A percentile compares a stretch with the other conserved stretches of the same genome.
These are phyloP conservation scores for Imleria badia DNA, from an alignment of 768 basidiomycete species.

Conservation along the genomic window DNA sequence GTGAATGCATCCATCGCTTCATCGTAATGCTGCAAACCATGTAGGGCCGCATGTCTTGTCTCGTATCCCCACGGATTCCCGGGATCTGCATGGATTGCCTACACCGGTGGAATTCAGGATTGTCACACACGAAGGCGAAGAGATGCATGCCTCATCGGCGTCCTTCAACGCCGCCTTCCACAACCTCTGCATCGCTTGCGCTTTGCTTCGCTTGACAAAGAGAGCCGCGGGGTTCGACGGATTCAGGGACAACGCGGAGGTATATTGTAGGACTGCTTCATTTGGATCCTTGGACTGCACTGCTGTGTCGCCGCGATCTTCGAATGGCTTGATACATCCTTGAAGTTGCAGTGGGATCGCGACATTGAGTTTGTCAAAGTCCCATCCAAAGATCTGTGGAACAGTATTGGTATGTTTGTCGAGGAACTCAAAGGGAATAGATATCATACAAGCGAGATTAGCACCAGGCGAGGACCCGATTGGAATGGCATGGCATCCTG, in stretches of 20 bases:
- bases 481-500: too few relatives aligned
- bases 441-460: too few relatives aligned
- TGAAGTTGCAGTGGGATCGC: too few relatives aligned
- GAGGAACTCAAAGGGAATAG: too few relatives aligned
- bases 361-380: too few relatives aligned
- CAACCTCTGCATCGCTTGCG: neutral
- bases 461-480: too few relatives aligned
- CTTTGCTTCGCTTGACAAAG: slow-evolving; percentile 6
- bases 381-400: too few relatives aligned
- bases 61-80: neutral
- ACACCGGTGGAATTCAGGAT: fast-evolving
- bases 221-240: too few relatives aligned
- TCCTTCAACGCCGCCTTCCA: slow-evolving; percentile 13
- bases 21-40: neutral
- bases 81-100: slow-evolving; percentile 6
- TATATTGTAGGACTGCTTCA: slow-evolving; percentile 1
- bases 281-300: neutral
- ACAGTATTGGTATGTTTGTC: too few relatives aligned
- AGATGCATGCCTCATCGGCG: slow-evolving; percentile 6
- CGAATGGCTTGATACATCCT: neutral
- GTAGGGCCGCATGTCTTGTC: neutral
- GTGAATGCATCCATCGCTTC: neutral
- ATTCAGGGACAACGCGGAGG: slow-evolving; percentile 2
- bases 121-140: fast-evolving
- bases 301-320: neutral